These are phyloP conservation scores for Musa beccarii DNA, from an alignment of 176 grass and related monocot genomes.

Conservation along the genomic window DNA sequence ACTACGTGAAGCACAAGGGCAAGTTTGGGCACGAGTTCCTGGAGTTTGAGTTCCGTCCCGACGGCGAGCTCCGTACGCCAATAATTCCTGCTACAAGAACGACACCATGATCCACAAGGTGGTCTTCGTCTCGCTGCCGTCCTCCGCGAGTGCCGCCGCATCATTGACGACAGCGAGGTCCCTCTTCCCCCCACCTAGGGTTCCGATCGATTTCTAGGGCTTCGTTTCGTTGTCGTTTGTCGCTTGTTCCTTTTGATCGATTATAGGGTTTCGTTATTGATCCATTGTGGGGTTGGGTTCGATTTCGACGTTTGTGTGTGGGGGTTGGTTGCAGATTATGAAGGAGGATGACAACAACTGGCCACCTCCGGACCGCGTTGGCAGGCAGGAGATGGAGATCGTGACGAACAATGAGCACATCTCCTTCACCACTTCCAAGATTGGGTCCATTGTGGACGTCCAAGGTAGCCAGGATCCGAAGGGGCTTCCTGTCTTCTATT, in stretches of 20 bases:
- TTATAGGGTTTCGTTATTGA: too few species aligned
- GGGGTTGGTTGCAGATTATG: too few species aligned
- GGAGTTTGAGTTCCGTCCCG: slow-evolving; percentile 98
- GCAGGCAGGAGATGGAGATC: slow-evolving; percentile 92
- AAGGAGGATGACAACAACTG: too few species aligned
- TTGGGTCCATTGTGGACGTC: slow-evolving; percentile 76
- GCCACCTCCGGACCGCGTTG: slow-evolving; percentile 62
- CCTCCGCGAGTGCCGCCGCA: too few species aligned
- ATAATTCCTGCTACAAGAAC: slow-evolving; percentile 99
- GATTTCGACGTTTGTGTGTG: too few species aligned
- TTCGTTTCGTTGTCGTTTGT: too few species aligned
- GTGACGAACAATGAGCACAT: slow-evolving; percentile 95
- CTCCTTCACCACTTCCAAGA: slow-evolving; percentile 93
- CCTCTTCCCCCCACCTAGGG: too few species aligned
- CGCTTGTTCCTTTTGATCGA: too few species aligned
- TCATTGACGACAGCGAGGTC: too few species aligned
- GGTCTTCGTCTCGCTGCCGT: slow-evolving; percentile 63
- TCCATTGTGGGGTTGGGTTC: too few species aligned
- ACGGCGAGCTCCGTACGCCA: slow-evolving; percentile 98
- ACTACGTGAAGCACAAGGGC: slow-evolving; percentile 97
- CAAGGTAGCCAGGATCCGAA: slow-evolving; percentile 82
- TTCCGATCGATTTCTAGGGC: too few species aligned
- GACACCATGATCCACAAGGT: slow-evolving; percentile 99
- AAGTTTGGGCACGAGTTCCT: slow-evolving; percentile 99
- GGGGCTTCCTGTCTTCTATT: slow-evolving; percentile 85